phyloP scores from a whole-genome alignment of 2,329 filamentous ascomycete species.

The Xylaria arbuscula region DNA sequence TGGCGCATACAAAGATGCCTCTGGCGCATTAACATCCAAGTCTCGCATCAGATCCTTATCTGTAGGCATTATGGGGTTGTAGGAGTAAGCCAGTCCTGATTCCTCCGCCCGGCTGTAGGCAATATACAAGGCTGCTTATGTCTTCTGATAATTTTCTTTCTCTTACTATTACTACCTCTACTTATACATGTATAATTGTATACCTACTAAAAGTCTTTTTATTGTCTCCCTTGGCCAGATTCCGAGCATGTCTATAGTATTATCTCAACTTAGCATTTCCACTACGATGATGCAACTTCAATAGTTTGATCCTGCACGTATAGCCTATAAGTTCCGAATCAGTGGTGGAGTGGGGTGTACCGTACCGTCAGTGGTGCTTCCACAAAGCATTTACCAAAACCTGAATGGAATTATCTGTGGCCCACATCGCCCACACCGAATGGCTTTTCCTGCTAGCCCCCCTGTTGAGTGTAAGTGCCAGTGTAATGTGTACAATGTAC shows the following conservation, averaged over 20 bases:
- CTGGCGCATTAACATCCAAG: conserved; percentile 3
- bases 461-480: conserved; percentile 1
- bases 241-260: neutral
- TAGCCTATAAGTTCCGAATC: no score
- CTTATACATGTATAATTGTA: neutral
- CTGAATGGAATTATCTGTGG: conserved; percentile 27
- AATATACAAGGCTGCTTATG: conserved; percentile 23
- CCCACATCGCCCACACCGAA: conserved; percentile 35
- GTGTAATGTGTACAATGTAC: no score
- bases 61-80: conserved; percentile 5
- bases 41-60: conserved; percentile 24
- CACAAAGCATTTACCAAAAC: conserved; percentile 32
- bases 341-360: neutral
- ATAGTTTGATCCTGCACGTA: conserved; percentile 6
- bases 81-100: conserved; percentile 6
- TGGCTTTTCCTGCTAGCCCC: conserved; percentile 12
- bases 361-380: conserved; percentile 18
- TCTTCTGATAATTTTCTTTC: neutral
- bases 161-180: neutral
- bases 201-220: neutral
- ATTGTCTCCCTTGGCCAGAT: neutral
- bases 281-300: conserved; percentile 12
- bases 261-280: conserved; percentile 9
- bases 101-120: conserved; percentile 17
- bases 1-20: conserved; percentile 18